phyloP scores from a whole-genome alignment of 2,329 filamentous ascomycete species.

The Furcasterigmium sp. region DNA sequence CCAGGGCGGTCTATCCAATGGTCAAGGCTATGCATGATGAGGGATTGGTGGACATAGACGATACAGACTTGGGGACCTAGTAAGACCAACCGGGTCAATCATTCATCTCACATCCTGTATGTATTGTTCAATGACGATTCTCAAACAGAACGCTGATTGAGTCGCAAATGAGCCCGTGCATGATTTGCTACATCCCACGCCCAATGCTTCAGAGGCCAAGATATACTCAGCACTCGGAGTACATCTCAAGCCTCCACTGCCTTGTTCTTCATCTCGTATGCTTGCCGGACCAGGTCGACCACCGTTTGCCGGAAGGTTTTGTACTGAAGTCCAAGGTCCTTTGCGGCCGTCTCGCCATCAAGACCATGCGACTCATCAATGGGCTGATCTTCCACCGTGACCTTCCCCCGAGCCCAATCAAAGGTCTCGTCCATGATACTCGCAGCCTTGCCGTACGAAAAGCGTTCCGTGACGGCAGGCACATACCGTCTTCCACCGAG shows the following conservation, averaged over 20 bases:
- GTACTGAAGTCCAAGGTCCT: slow-evolving; percentile 33
- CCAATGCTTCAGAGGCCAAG: no score
- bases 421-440: slow-evolving; percentile 36
- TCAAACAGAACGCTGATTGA: no score
- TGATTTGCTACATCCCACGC: no score
- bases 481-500: slow-evolving; percentile 33
- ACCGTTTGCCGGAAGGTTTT: slow-evolving; percentile 28
- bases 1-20: slow-evolving; percentile 14
- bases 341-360: slow-evolving; percentile 33
- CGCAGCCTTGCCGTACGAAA: slow-evolving; percentile 38
- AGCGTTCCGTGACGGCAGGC: slow-evolving; percentile 33
- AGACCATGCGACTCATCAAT: slow-evolving; percentile 32
- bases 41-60: slow-evolving; percentile 10
- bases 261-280: slow-evolving; percentile 14
- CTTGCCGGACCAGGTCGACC: slow-evolving; percentile 23
- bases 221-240: no score
- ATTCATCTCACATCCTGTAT: no score
- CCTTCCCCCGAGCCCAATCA: slow-evolving; percentile 22
- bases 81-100: no score
- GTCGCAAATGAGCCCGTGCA: no score
- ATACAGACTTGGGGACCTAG: slow-evolving; percentile 1
- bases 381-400: slow-evolving; percentile 25
- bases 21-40: slow-evolving; percentile 12
- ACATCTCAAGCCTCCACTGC: no score
- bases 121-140: no score